Evolutionary conservation across 2,329 filamentous ascomycete genomes (phyloP).

Genomic region (Bertia moriformis): DNA sequence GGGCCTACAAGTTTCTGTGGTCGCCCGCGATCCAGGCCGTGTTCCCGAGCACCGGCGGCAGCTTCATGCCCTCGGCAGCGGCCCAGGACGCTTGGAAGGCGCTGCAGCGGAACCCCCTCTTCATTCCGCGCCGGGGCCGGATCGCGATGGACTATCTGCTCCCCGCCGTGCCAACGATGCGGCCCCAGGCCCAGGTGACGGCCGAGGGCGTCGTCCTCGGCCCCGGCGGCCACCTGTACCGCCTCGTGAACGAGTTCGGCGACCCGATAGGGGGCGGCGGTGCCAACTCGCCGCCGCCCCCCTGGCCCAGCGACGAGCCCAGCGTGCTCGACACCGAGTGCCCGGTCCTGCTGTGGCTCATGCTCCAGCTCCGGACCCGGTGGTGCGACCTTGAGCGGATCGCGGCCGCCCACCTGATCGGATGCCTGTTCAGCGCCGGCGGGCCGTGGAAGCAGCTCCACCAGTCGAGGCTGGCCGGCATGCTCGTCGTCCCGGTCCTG

Average conservation of each 20-base stretch:
- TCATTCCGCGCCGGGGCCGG: constrained; percentile 27
- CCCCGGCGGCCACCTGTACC: too few species aligned
- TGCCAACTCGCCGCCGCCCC: too few species aligned
- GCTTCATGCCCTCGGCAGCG: constrained; percentile 31
- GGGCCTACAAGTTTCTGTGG: constrained; percentile 56
- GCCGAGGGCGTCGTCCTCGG: too few species aligned
- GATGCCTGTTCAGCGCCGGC: constrained; percentile 54
- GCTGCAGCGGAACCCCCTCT: constrained; percentile 35
- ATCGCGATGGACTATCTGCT: constrained; percentile 54
- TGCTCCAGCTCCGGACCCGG: constrained; percentile 44
- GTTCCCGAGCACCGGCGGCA: constrained; percentile 47
- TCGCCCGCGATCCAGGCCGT: constrained; percentile 56
- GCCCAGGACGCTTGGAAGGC: constrained; percentile 33
- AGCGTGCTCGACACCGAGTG: constrained; percentile 49
- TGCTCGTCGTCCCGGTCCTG: constrained; percentile 57
- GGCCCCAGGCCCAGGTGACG: constrained; percentile 14
- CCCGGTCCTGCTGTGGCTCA: constrained; percentile 61
- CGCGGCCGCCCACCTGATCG: constrained; percentile 55
- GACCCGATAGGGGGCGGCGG: too few species aligned
- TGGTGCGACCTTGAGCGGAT: constrained; percentile 41
- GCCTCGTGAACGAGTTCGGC: too few species aligned
- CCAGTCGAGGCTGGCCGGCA: constrained; percentile 43
- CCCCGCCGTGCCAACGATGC: constrained; percentile 32
- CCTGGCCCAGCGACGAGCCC: too few species aligned
- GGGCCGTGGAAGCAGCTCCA: constrained; percentile 50